Percentiles rank a stretch among this genome's conserved stretches.
phyloP scores from a whole-genome alignment of 129 eudicot genomes.

The Flaveria linearis region DNA sequence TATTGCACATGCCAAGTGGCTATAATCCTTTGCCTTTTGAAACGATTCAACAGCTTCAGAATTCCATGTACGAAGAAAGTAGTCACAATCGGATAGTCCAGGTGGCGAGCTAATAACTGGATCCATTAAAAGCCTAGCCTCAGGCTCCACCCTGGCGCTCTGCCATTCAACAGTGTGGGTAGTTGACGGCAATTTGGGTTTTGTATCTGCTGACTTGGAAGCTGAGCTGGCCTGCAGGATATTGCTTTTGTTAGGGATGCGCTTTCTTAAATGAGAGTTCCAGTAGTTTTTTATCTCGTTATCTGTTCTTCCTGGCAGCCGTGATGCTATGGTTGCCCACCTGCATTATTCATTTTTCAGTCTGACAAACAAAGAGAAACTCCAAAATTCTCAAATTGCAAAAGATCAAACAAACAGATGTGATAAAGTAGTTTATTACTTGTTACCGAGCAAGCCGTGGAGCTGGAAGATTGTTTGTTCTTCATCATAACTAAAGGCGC shows the following conservation, averaged over 20 bases:
- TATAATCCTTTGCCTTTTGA: constrained; percentile 30
- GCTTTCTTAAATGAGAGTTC: constrained; percentile 38
- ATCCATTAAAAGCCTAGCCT: constrained; percentile 52
- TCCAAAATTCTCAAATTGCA: neutral
- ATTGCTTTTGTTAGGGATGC: constrained; percentile 31
- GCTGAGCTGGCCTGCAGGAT: constrained; percentile 28
- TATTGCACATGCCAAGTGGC: constrained; percentile 12
- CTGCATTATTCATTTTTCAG: constrained; percentile 22
- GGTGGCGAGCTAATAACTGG: constrained; percentile 38
- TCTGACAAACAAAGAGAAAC: constrained; percentile 11
- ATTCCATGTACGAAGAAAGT: constrained; percentile 62
- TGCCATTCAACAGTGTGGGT: constrained; percentile 63
- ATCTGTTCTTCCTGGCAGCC: constrained; percentile 47
- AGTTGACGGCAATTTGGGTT: constrained; percentile 36
- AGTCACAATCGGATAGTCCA: constrained; percentile 39
- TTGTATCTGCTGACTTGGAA: constrained; percentile 36
- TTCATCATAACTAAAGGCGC: constrained; percentile 74
- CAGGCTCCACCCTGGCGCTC: constrained; percentile 54
- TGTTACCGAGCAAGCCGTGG: constrained; percentile 75
- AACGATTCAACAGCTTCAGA: constrained; percentile 70
- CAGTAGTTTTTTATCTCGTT: constrained; percentile 43
- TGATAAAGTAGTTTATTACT: constrained; percentile 43
- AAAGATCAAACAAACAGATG: constrained; percentile 14
- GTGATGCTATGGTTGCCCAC: constrained; percentile 45
- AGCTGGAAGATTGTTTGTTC: constrained; percentile 56